phyloP scores from a whole-genome alignment of 1,284 basidiomycete genomes.

The Mrakiaceae sp. region DNA sequence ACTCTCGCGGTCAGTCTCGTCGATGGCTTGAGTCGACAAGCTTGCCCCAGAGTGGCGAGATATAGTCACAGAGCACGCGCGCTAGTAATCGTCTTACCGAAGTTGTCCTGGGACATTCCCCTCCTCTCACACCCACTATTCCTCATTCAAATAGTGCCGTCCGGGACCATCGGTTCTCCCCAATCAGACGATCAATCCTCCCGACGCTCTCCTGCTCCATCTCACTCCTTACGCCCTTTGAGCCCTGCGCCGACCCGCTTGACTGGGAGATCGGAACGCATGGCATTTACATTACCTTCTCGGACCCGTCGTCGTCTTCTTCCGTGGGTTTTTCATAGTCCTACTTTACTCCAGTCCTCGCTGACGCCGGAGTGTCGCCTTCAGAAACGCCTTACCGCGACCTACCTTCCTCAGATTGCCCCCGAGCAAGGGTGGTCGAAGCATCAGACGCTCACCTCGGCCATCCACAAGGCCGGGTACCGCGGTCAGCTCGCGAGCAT shows the following conservation, averaged over 20 bases:
- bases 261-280: constrained; percentile 89
- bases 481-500: constrained; percentile 53
- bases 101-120: background rate
- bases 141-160: background rate
- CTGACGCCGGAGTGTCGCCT: background rate
- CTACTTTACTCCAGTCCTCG: background rate
- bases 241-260: constrained; percentile 69
- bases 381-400: constrained; percentile 60
- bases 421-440: constrained; percentile 88
- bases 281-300: constrained; percentile 81
- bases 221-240: constrained; percentile 86
- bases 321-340: background rate
- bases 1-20: no score
- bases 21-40: no score
- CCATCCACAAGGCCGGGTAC: constrained; percentile 88
- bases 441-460: constrained; percentile 75
- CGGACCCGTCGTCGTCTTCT: constrained; percentile 48
- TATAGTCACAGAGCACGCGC: no score
- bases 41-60: no score
- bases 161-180: background rate
- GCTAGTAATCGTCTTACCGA: no score
- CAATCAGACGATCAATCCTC: background rate
- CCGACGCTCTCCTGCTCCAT: constrained; percentile 32
- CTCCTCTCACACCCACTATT: background rate
- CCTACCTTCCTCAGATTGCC: constrained; percentile 89